These are phyloP conservation scores for Lasiodiplodia hormozganensis DNA, from an alignment of 2,329 filamentous ascomycete species.

Conservation along the genomic window DNA sequence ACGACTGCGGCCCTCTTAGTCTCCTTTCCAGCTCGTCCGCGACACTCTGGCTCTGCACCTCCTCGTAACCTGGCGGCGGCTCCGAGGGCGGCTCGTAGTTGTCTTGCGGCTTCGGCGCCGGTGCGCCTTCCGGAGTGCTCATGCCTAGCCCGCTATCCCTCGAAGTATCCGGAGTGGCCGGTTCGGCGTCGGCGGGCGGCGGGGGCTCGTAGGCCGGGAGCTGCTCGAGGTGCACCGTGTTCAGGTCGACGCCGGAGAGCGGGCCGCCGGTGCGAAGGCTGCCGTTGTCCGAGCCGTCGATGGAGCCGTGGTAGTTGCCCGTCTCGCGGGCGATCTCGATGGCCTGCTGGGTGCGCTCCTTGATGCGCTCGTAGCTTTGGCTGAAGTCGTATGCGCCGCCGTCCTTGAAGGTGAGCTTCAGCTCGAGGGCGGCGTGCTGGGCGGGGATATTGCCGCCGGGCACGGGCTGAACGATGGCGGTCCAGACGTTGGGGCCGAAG, in stretches of 20 bases:
- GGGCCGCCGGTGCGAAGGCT: constrained; percentile 48
- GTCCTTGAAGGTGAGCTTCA: constrained; percentile 90
- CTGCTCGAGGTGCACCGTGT: constrained; percentile 80
- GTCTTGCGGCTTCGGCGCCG: constrained; percentile 38
- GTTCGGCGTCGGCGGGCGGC: constrained; percentile 30
- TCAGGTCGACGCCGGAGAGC: constrained; percentile 59
- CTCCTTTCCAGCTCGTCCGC: constrained; percentile 72
- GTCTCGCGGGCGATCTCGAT: constrained; percentile 75
- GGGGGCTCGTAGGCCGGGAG: constrained; percentile 80
- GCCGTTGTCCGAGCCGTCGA: constrained; percentile 41
- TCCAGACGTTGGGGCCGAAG: constrained; percentile 93
- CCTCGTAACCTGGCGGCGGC: constrained; percentile 90
- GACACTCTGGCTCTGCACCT: constrained; percentile 82
- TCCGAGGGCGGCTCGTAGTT: constrained; percentile 66
- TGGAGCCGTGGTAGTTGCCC: constrained; percentile 55
- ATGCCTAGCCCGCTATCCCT: constrained; percentile 27
- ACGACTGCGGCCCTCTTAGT: constrained; percentile 38
- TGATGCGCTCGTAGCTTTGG: constrained; percentile 79
- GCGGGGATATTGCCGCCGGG: constrained; percentile 82
- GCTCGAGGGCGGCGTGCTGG: constrained; percentile 74
- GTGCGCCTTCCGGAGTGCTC: constrained; percentile 25
- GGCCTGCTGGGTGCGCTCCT: constrained; percentile 81
- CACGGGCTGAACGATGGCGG: constrained; percentile 79
- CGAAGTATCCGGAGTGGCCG: background rate
- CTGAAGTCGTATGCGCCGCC: constrained; percentile 95